Base-by-base conservation (phyloP, 2,329 filamentous ascomycete genomes). In the Verruconis gallopava region DNA sequence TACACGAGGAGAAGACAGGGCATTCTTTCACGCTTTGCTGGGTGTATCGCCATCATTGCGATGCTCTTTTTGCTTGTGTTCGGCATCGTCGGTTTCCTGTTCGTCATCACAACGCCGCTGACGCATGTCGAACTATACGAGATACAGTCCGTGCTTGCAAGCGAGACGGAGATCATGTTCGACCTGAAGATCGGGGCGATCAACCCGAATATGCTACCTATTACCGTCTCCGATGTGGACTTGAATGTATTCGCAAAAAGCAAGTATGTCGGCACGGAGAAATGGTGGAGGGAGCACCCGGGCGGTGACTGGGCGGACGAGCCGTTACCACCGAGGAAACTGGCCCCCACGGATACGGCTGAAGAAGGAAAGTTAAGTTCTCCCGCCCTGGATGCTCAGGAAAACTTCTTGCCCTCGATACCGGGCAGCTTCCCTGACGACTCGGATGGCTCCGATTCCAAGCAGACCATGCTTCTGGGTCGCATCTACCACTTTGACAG, bases 231-330 rank as follows among this genome's bases (percentile, higher is more conserved):
- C 48, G 79, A 88, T 37, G 81, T 93, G 55, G 86, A 96, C 56
- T 71, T 96, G 44, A 86, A 93, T 53, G 74, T 98, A 21, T 96
- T 96, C 60, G 91, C 91, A 21, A 94, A 93, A 61, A 95, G 86
- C 46, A 85, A 83, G 46, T 83, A 89, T 55, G 82, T 89, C 11
- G 83, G 84, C n/a, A 68, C 66, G 9, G 69, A 72, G 43, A 53
- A 49, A 34, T 63, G 55, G 58, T 64, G 60, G 61, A 55, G 58
- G 4, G 56, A 63, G 20, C 59, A 63, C 41, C 25, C 12, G 6
- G 9, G 15, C 15, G 14, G 20, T 20, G 15, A 25, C 18, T n/a
- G 25, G 25, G 40, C 19, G 6, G 33, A 42, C 14, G 40, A 37
- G 18, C 15, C 40, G 17, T 15, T 42, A 20, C 40, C 40, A 3